Conservation (phyloP, 2,329 filamentous ascomycete genomes). For the Penicillium olsonii region DNA sequence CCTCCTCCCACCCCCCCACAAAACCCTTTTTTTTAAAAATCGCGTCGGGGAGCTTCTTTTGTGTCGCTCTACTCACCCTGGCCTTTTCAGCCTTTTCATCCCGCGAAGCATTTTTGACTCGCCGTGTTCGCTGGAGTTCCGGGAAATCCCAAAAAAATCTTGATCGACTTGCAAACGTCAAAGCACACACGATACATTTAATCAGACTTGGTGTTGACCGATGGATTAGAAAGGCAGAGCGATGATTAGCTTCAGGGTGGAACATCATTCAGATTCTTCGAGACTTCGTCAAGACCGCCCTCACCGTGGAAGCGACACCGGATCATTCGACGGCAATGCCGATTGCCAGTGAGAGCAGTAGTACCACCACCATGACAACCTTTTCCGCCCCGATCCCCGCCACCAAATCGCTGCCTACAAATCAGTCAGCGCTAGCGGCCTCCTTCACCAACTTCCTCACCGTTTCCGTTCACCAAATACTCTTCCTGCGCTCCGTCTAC, state of each 20-base stretch:
- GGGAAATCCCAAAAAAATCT: slow-evolving; percentile 14
- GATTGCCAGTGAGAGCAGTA: slow-evolving; percentile 45
- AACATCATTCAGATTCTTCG: slow-evolving; percentile 44
- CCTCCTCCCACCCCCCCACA: slow-evolving; percentile 5
- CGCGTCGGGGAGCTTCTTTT: not conserved
- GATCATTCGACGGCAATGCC: slow-evolving; percentile 40
- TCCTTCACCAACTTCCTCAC: slow-evolving; percentile 79
- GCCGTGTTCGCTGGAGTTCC: slow-evolving; percentile 10
- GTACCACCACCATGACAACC: slow-evolving; percentile 42
- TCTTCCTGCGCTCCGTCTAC: slow-evolving; percentile 81
- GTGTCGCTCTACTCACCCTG: not conserved
- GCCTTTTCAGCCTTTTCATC: slow-evolving; percentile 2
- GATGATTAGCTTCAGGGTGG: slow-evolving; percentile 47
- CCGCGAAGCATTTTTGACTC: slow-evolving; percentile 9
- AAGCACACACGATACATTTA: not conserved
- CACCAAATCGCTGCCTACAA: slow-evolving; percentile 48
- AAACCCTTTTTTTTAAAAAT: slow-evolving; percentile 2
- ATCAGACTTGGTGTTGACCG: slow-evolving; percentile 28
- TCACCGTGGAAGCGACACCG: slow-evolving; percentile 36
- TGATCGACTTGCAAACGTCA: slow-evolving; percentile 8
- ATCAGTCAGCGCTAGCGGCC: slow-evolving; percentile 61
- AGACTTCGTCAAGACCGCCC: slow-evolving; percentile 39
- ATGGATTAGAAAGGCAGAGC: slow-evolving; percentile 40
- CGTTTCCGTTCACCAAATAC: slow-evolving; percentile 79
- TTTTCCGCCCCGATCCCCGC: slow-evolving; percentile 43